Conservation (phyloP, 345 rosid genomes). For the Turnera subulata region DNA sequence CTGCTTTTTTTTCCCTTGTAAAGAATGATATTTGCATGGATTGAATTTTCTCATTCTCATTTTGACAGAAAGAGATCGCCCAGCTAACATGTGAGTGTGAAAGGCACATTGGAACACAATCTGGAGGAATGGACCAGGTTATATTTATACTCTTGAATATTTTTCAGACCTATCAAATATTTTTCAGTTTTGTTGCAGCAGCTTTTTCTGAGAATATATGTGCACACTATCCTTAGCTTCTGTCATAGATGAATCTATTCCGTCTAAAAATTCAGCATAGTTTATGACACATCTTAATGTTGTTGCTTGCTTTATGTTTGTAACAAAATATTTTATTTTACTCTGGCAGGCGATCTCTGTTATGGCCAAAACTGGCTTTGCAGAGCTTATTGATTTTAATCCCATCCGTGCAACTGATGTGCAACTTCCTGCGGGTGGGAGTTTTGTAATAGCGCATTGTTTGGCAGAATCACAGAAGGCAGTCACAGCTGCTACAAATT, state of each 20-base stretch:
- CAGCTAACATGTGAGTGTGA: conserved; percentile 95
- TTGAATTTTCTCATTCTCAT: conserved; percentile 3
- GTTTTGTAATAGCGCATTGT: conserved; percentile 89
- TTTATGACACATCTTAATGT: not conserved
- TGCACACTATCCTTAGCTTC: no score
- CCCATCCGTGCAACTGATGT: conserved; percentile 96
- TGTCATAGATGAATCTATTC: not conserved
- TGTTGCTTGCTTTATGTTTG: not conserved
- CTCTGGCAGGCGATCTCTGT: conserved; percentile 87
- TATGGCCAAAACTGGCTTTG: conserved; percentile 94
- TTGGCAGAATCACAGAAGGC: conserved; percentile 97
- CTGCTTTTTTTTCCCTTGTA: not conserved
- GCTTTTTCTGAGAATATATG: not conserved
- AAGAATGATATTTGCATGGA: no score
- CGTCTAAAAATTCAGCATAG: no score
- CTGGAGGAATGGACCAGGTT: conserved; percentile 99
- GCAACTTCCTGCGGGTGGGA: conserved; percentile 92
- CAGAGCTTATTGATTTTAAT: conserved; percentile 99
- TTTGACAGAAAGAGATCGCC: conserved; percentile 86
- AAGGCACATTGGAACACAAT: conserved; percentile 92
- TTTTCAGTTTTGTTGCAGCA: not conserved
- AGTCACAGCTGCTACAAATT: conserved; percentile 91
- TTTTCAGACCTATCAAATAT: not conserved
- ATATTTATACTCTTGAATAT: not conserved
- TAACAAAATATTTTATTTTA: not conserved